phyloP scores from a whole-genome alignment of 2,329 filamentous ascomycete species.

The Ceratocystis ficicola region DNA sequence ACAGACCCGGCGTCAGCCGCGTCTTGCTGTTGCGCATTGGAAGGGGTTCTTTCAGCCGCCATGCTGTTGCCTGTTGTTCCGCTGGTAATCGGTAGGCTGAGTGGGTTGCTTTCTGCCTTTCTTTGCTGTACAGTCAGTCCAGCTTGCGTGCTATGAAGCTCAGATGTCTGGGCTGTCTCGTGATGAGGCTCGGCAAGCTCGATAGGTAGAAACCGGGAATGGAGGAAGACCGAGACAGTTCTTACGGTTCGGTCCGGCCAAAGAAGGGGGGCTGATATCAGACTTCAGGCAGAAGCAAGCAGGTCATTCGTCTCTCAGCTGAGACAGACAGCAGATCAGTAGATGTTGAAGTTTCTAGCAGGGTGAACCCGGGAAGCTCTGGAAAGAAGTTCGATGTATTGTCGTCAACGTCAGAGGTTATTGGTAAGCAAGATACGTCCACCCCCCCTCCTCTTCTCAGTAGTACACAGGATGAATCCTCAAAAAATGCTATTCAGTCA shows the following conservation, averaged over 20 bases:
- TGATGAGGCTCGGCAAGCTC: too few relatives aligned
- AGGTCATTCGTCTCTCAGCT: neutral
- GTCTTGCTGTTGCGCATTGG: neutral
- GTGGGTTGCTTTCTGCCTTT: neutral
- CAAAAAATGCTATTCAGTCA: neutral
- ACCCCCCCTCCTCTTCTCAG: neutral
- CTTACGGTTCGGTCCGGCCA: too few relatives aligned
- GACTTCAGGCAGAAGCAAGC: neutral
- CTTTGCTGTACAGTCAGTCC: neutral
- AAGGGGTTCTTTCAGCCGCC: neutral
- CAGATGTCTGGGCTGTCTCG: too few relatives aligned
- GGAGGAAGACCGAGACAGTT: too few relatives aligned
- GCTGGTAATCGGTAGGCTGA: neutral
- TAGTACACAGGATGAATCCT: neutral
- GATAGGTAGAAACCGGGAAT: too few relatives aligned
- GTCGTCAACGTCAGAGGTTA: neutral
- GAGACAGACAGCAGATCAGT: neutral
- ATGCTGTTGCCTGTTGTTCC: neutral
- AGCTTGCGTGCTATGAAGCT: neutral
- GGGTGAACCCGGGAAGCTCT: neutral
- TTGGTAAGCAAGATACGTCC: slow-evolving; percentile 1
- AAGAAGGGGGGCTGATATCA: too few relatives aligned
- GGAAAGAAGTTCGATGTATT: neutral
- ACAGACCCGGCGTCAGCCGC: neutral
- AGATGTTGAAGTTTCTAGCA: neutral